These are phyloP conservation scores for Pyrenophora teres DNA, from an alignment of 2,329 filamentous ascomycete species.

Conservation along the genomic window DNA sequence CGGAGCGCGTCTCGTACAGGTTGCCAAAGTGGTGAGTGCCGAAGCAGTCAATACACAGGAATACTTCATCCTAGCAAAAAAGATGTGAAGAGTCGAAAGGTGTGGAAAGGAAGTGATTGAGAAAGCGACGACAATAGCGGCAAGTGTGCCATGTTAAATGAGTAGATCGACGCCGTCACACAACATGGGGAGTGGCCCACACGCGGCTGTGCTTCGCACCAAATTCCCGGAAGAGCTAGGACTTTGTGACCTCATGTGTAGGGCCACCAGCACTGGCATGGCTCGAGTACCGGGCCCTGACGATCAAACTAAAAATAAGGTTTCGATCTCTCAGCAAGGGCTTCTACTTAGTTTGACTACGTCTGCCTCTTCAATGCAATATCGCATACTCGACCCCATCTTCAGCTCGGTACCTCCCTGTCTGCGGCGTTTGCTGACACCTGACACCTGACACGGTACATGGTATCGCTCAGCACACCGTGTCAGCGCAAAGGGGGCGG, in stretches of 20 bases:
- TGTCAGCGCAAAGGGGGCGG: conserved; percentile 1
- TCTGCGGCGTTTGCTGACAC: conserved; percentile 5
- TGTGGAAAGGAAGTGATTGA: not conserved
- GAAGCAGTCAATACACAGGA: conserved; percentile 34
- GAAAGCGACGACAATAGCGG: conserved; percentile 12
- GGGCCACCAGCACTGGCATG: conserved; percentile 13
- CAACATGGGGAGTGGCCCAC: conserved; percentile 14
- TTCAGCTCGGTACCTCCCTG: not conserved
- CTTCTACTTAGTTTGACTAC: not conserved
- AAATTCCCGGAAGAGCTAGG: conserved; percentile 14
- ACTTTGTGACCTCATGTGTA: conserved; percentile 24
- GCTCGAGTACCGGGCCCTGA: conserved; percentile 15
- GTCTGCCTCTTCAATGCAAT: not conserved
- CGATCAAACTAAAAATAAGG: conserved; percentile 13
- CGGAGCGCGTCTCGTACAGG: conserved; percentile 27
- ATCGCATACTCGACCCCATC: conserved; percentile 2
- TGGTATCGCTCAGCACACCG: not conserved
- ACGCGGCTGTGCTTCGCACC: conserved; percentile 18
- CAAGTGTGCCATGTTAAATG: conserved; percentile 16
- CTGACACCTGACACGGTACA: not conserved
- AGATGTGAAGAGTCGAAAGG: not conserved
- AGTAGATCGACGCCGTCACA: conserved; percentile 12
- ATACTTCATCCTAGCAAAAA: conserved; percentile 34
- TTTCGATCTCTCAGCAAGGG: no score
- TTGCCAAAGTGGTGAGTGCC: conserved; percentile 35